A percentile compares a stretch with the other conserved stretches of the same genome.
phyloP scores from a whole-genome alignment of 768 basidiomycete genomes.

The Leucosporidium creatinivorum region DNA sequence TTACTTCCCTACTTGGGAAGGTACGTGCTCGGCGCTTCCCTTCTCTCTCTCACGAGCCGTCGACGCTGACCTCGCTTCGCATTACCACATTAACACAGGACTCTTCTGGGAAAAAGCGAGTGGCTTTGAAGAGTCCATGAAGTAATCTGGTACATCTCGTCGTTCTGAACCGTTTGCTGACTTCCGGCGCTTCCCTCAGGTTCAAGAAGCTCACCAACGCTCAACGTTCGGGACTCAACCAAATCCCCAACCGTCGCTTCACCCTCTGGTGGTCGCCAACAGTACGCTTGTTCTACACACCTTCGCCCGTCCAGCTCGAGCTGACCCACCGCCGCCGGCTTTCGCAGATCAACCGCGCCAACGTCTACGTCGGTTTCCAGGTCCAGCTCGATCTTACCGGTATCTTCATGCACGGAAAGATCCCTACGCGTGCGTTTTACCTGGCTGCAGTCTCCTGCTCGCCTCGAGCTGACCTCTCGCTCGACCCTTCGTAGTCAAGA shows the following conservation, averaged over 20 bases:
- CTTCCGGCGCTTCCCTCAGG: background rate
- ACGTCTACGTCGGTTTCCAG: constrained; percentile 99
- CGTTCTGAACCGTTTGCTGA: background rate
- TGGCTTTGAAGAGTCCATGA: constrained; percentile 67
- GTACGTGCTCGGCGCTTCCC: constrained; percentile 81
- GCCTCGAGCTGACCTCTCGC: constrained; percentile 10
- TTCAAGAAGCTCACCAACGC: constrained; percentile 91
- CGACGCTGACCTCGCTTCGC: background rate
- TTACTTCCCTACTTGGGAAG: constrained; percentile 66
- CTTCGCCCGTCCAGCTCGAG: constrained; percentile 57
- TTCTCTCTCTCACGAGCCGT: background rate
- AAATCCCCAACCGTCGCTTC: constrained; percentile 95
- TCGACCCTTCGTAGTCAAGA: constrained; percentile 60
- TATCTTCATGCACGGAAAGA: constrained; percentile 98
- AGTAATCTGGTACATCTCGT: constrained; percentile 36
- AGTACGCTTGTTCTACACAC: background rate
- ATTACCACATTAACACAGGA: too few relatives aligned
- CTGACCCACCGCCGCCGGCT: background rate
- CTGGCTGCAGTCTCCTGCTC: constrained; percentile 4
- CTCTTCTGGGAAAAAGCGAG: constrained; percentile 53
- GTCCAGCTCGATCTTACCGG: constrained; percentile 97
- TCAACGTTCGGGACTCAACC: constrained; percentile 93
- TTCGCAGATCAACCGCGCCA: constrained; percentile 94
- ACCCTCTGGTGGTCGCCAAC: constrained; percentile 65
- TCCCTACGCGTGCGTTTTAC: constrained; percentile 55